phyloP scores from a whole-genome alignment of 169 alveolate genomes.

The Perkinsus olseni region DNA sequence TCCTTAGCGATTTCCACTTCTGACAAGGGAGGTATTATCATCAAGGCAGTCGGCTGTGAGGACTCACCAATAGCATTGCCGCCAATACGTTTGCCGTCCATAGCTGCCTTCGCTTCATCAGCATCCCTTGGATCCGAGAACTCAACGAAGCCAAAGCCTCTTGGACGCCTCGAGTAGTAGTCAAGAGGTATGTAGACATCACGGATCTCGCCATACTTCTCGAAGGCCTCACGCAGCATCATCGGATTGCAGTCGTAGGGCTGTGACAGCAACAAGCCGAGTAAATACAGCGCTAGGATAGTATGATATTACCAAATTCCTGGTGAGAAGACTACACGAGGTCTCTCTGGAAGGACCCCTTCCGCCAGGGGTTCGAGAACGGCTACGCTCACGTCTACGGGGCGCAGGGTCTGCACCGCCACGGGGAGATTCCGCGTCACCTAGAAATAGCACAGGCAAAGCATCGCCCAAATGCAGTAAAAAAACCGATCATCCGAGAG shows the following conservation, averaged over 20 bases:
- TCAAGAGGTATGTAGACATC: constrained; percentile 75
- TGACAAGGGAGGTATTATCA: not conserved
- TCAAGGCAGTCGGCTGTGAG: not conserved
- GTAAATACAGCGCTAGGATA: not conserved
- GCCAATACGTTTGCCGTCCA: not conserved
- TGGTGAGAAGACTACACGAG: not conserved
- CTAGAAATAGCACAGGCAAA: too few species aligned
- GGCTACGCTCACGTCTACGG: not conserved
- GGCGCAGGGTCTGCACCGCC: not conserved
- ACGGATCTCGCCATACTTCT: constrained; percentile 65
- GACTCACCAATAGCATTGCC: not conserved
- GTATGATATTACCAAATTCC: not conserved
- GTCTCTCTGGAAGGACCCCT: not conserved
- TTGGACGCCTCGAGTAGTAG: constrained; percentile 65
- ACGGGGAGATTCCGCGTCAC: not conserved
- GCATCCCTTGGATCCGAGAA: constrained; percentile 58
- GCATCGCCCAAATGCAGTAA: too few species aligned
- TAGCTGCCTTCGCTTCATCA: constrained; percentile 29
- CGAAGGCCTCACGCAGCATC: constrained; percentile 56
- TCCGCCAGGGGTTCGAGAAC: not conserved
- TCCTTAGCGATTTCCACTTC: not conserved
- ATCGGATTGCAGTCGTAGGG: constrained; percentile 63
- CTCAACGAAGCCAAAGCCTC: constrained; percentile 69
- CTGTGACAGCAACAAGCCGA: not conserved
- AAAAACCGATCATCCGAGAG: too few species aligned